These are phyloP conservation scores for Dothidotthia symphoricarpi DNA, from an alignment of 2,329 filamentous ascomycete species.

Conservation along the genomic window DNA sequence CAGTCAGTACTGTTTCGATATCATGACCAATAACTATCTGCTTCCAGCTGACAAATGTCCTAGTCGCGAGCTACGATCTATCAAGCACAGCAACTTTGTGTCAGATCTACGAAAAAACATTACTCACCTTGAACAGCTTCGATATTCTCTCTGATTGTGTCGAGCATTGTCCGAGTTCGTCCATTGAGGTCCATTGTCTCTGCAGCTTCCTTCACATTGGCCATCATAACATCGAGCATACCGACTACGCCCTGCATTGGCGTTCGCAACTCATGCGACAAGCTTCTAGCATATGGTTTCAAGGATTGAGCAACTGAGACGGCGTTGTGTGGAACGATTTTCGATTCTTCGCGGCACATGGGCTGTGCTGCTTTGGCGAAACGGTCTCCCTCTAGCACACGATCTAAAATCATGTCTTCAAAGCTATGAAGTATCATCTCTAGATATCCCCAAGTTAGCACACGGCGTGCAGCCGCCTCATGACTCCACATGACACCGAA, in stretches of 20 bases:
- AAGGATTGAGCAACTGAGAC: conserved; percentile 62
- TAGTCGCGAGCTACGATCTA: not conserved
- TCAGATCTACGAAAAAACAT: not conserved
- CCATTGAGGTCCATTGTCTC: conserved; percentile 55
- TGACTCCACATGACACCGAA: conserved; percentile 71
- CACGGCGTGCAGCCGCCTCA: conserved; percentile 57
- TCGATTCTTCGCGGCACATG: conserved; percentile 30
- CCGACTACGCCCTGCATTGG: conserved; percentile 75
- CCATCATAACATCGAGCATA: conserved; percentile 75
- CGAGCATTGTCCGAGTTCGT: conserved; percentile 56
- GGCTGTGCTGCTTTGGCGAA: conserved; percentile 36
- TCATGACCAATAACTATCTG: too few relatives aligned
- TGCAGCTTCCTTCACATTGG: conserved; percentile 66
- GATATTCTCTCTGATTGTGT: conserved; percentile 65
- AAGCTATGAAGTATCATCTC: conserved; percentile 68
- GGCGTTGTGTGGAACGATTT: conserved; percentile 55
- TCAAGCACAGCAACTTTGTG: too few relatives aligned
- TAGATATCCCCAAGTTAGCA: conserved; percentile 63
- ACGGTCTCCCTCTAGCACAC: conserved; percentile 55
- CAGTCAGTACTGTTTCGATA: conserved; percentile 7
- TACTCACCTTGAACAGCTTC: conserved; percentile 64
- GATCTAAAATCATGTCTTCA: conserved; percentile 63
- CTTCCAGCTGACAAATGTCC: too few relatives aligned
- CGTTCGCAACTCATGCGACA: conserved; percentile 70
- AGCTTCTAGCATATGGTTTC: conserved; percentile 68